Evolutionary conservation across 2,329 filamentous ascomycete species (phyloP), one percentile per base, ranked within the genome.

Genomic region (Ophiostoma perfectum): DNA sequence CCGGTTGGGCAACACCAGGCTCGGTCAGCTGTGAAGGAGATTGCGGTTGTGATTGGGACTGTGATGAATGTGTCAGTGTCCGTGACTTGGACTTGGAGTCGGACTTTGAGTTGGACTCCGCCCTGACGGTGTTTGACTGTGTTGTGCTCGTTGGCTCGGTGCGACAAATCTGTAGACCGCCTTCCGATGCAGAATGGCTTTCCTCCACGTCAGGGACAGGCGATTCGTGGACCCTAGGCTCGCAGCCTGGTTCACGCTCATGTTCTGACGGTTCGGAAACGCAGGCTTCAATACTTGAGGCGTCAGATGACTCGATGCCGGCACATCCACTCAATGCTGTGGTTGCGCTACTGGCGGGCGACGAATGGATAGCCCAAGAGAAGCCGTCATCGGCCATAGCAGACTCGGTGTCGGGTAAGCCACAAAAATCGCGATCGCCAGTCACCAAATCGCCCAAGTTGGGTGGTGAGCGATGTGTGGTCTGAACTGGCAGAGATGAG

Each of bases 371-470:
- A 18, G 42, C 27, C 16, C 8, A 7, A 38, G 63, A 64, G 42
- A 44, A 27, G 62, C 12, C n/a, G 62, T 42, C 41, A n/a, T 42
- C n/a, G 62, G 39, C 62, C 62, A 44, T n/a, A 27, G 62, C 4
- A 8, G 41, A 6, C 18, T 44, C 63, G 42, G 18, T 47, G 63
- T 27, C n/a, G 63, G 42, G 18, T 27, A 47, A 36, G 9, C 14
- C 63, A 45, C 63, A 64, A 64, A 64, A 64, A 64, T 64, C 63
- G 42, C 63, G n/a, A 7, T 36, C n/a, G 63, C 63, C 63, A 64
- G 63, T 38, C 63, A 64, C 60, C 60, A 63, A 5, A 63, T 63
- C 39, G 60, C 60, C 60, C n/a, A 5, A 3, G 18, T 16, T 18
- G 60, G 60, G 12, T 12, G 18, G 60, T 63, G 60, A 7, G 60